These are phyloP conservation scores for Fraxinus pennsylvanica DNA, from an alignment of 257 asterid genomes.

Conservation along the genomic window DNA sequence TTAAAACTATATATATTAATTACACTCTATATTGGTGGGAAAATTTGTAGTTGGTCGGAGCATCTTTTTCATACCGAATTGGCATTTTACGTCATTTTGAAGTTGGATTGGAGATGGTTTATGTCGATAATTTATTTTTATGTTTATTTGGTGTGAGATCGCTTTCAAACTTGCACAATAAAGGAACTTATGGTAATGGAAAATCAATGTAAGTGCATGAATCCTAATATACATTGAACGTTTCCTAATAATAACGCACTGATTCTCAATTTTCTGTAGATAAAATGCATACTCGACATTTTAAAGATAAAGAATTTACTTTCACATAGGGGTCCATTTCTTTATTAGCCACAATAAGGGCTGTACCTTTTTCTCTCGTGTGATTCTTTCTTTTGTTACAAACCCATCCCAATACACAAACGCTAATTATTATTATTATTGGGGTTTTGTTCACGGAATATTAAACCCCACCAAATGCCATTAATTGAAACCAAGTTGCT, in stretches of 20 bases:
- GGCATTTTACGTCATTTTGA: no score
- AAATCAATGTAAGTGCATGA: background rate
- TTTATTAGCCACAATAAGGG: conserved; percentile 56
- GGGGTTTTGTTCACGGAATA: conserved; percentile 37
- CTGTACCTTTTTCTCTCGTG: conserved; percentile 39
- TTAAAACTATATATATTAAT: no score
- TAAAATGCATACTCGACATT: conserved; percentile 12
- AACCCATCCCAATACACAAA: conserved; percentile 56
- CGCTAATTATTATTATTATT: conserved; percentile 30
- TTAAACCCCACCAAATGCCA: conserved; percentile 40
- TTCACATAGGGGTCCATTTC: conserved; percentile 46
- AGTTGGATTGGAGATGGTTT: no score
- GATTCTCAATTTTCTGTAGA: background rate
- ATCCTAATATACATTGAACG: background rate
- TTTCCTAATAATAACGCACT: no score
- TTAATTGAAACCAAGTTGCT: conserved; percentile 32
- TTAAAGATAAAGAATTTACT: conserved; percentile 37
- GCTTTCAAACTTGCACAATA: no score
- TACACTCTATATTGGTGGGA: no score
- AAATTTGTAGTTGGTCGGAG: no score
- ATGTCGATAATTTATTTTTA: no score
- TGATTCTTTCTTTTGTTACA: conserved; percentile 56
- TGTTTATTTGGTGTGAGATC: no score
- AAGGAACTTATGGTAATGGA: no score
- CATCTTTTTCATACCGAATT: no score